Evolutionary conservation across 1,284 basidiomycete genomes (phyloP).

Genomic region (Malassezia caprae): DNA sequence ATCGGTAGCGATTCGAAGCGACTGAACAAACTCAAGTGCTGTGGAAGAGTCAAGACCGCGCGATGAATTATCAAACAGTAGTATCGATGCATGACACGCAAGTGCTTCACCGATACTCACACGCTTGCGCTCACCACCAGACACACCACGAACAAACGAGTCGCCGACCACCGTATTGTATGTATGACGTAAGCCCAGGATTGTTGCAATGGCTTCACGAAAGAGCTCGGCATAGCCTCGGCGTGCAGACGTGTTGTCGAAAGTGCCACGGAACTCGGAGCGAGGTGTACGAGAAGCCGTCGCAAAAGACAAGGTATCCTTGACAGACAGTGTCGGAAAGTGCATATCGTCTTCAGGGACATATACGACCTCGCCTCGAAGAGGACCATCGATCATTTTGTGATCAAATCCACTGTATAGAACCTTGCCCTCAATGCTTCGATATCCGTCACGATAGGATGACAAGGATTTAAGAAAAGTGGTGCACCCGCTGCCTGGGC

Average conservation of each 20-base stretch:
- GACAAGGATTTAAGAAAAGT: conserved; percentile 37
- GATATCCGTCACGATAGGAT: conserved; percentile 37
- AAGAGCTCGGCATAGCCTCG: conserved; percentile 20
- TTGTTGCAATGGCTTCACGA: conserved; percentile 34
- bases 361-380: conserved; percentile 33
- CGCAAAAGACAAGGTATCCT: conserved; percentile 33
- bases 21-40: conserved; percentile 34
- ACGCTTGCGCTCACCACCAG: conserved; percentile 51
- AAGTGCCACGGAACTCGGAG: conserved; percentile 22
- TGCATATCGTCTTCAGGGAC: conserved; percentile 30
- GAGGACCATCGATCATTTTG: conserved; percentile 25
- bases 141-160: conserved; percentile 32
- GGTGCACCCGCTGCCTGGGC: conserved; percentile 38
- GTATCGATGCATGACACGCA: conserved; percentile 31
- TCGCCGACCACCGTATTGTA: conserved; percentile 48
- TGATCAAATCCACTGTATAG: conserved; percentile 31
- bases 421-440: conserved; percentile 29
- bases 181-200: conserved; percentile 35
- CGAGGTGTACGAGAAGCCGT: conserved; percentile 32
- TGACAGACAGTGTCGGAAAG: conserved; percentile 32
- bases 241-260: conserved; percentile 16
- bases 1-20: conserved; percentile 32
- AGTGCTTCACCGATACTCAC: conserved; percentile 48
- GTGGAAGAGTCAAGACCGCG: conserved; percentile 38
- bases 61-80: conserved; percentile 33